Base-by-base conservation (phyloP, 208 protist genomes). In the Herpetomonas tarakana region DNA sequence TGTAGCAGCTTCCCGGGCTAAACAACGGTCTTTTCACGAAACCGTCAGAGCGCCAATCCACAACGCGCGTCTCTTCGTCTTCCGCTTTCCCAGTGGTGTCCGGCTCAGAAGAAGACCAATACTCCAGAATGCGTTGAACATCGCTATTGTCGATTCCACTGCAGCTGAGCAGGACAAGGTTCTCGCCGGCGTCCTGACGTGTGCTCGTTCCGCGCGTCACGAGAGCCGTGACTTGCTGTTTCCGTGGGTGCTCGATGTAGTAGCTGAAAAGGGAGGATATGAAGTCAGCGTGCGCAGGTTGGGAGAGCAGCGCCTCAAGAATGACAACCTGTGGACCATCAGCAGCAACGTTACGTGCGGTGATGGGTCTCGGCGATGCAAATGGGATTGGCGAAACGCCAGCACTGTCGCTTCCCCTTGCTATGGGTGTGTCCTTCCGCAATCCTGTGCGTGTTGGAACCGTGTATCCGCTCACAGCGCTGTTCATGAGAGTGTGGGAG, bases 81-180 rank as follows among this genome's bases (percentile, higher is more conserved):
- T n/a, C n/a, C 14, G 35, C 9, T 14, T 41, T 41, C 9, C 14
- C 35, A 6, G 35, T 41, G 35, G 35, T 41, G 9, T 41, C 9
- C 14, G 6, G 35, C 14, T 6, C 35, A 41, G 35, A 14, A 14
- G 35, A 14, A 18, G 35, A 41, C 49, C 60, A 52, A 56, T 58
- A 65, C 22, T 58, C 49, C 11, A 65, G 29, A 14, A 57, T 27
- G 7, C 58, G 60, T 24, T 45, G 25, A 30, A 30, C 30, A 31
- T 52, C 38, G 4, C 16, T 4, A 49, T 49, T 49, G 4, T 44
- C 26, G 1, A 41, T 12, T 2, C 29, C 24, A 29, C 44, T 50
- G 38, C 26, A 25, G 46, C 52, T 24, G 4, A 72, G 35, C 26
- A 54, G 25, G 27, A 38, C 9, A 19, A 26, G 28, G 2, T n/a